A percentile compares a stretch with the other conserved stretches of the same genome.
phyloP scores from a whole-genome alignment of 2,329 filamentous ascomycete genomes.

The Plenodomus lindquistii region DNA sequence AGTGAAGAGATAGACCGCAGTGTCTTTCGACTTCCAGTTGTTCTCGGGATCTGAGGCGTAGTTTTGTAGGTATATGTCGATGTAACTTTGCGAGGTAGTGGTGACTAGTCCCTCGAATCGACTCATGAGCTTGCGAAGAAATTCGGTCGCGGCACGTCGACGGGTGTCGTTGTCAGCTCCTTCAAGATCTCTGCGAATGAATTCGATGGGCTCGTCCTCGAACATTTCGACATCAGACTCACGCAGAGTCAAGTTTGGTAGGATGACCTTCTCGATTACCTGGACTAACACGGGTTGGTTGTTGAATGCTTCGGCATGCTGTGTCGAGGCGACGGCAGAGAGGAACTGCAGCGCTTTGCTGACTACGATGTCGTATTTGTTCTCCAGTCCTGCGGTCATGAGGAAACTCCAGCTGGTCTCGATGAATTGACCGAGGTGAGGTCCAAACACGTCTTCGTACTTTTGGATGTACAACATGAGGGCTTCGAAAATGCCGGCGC shows the following conservation, averaged over 20 bases:
- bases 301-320: slow-evolving; percentile 85
- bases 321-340: slow-evolving; percentile 78
- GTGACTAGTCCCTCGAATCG: slow-evolving; percentile 87
- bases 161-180: slow-evolving; percentile 95
- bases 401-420: slow-evolving; percentile 88
- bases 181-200: slow-evolving; percentile 91
- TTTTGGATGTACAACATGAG: slow-evolving; percentile 91
- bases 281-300: slow-evolving; percentile 76
- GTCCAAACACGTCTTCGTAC: slow-evolving; percentile 90
- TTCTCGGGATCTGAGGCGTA: slow-evolving; percentile 66
- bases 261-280: slow-evolving; percentile 92
- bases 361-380: slow-evolving; percentile 91
- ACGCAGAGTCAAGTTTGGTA: slow-evolving; percentile 88
- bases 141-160: slow-evolving; percentile 90
- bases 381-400: slow-evolving; percentile 82
- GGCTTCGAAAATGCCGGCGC: slow-evolving; percentile 90
- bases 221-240: slow-evolving; percentile 96
- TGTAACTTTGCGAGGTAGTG: slow-evolving; percentile 82
- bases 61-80: slow-evolving; percentile 77
- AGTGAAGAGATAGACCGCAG: slow-evolving; percentile 94
- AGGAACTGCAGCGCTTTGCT: slow-evolving; percentile 94
- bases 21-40: slow-evolving; percentile 98
- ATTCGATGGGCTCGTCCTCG: slow-evolving; percentile 98
- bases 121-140: slow-evolving; percentile 84
- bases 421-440: slow-evolving; percentile 81